Evolutionary conservation across 208 protist genomes (phyloP).

Genomic region (Acanthamoeba lenticulata): DNA sequence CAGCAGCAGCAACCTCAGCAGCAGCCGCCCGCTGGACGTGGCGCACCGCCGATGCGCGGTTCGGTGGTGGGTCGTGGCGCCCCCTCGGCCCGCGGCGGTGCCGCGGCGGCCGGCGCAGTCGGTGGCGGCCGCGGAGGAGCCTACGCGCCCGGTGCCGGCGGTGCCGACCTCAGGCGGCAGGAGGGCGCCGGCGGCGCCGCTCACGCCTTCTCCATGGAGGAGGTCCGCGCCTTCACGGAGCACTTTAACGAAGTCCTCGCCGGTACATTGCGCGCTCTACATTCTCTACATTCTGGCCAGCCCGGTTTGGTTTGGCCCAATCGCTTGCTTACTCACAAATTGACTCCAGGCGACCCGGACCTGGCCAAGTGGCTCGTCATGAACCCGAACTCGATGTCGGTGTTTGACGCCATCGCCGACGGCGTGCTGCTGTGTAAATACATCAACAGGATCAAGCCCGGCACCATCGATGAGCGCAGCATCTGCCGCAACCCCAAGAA

Average conservation of each 20-base stretch:
- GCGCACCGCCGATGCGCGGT: background rate
- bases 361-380: constrained; percentile 71
- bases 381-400: constrained; percentile 67
- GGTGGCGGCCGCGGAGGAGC: background rate
- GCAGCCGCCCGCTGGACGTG: background rate
- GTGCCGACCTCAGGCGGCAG: background rate
- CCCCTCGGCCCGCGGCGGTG: background rate
- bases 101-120: background rate
- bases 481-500: constrained; percentile 82
- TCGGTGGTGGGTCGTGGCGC: background rate
- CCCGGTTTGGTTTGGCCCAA: too few relatives aligned
- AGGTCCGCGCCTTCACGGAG: constrained; percentile 82
- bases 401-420: constrained; percentile 81
- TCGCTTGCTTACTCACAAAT: too few relatives aligned
- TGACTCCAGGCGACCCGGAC: too few relatives aligned
- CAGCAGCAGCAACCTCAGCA: background rate
- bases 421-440: constrained; percentile 89
- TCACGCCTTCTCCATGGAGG: constrained; percentile 74
- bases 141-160: background rate
- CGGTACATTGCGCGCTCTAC: too few relatives aligned
- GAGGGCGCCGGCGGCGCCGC: constrained; percentile 17
- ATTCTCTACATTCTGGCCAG: constrained; percentile 60
- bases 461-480: constrained; percentile 92
- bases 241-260: constrained; percentile 85
- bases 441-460: constrained; percentile 88